phyloP scores from a whole-genome alignment of 2,329 filamentous ascomycete genomes.

The Xylaria polymorpha region DNA sequence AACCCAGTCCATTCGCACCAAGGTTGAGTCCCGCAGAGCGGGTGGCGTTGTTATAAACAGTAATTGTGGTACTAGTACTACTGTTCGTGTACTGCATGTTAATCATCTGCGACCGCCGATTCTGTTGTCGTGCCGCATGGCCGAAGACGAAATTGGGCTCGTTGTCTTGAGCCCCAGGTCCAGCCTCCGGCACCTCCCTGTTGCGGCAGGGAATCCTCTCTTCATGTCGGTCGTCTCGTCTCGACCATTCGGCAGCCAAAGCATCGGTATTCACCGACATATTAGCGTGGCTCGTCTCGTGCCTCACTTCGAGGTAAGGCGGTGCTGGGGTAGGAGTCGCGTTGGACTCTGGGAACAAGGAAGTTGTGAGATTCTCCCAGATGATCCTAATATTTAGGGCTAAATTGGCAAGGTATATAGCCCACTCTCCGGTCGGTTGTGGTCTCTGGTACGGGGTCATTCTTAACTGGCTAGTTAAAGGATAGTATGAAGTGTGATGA shows the following conservation, averaged over 20 bases:
- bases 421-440: too few species aligned
- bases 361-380: background rate
- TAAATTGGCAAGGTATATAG: too few species aligned
- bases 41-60: background rate
- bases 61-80: background rate
- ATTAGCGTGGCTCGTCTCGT: background rate
- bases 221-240: background rate
- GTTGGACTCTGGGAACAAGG: background rate
- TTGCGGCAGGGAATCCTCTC: background rate
- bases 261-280: conserved; percentile 4
- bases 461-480: too few species aligned
- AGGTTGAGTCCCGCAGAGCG: background rate
- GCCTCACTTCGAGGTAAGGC: background rate
- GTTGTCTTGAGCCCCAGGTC: background rate
- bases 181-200: background rate
- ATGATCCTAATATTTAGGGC: background rate
- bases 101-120: background rate
- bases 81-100: background rate
- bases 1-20: background rate
- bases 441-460: too few species aligned
- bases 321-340: background rate
- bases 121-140: background rate
- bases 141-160: background rate
- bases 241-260: background rate
- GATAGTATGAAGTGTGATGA: too few species aligned